Evolutionary conservation across 2,329 filamentous ascomycete genomes (phyloP).

Genomic region (Penicillium sp.): DNA sequence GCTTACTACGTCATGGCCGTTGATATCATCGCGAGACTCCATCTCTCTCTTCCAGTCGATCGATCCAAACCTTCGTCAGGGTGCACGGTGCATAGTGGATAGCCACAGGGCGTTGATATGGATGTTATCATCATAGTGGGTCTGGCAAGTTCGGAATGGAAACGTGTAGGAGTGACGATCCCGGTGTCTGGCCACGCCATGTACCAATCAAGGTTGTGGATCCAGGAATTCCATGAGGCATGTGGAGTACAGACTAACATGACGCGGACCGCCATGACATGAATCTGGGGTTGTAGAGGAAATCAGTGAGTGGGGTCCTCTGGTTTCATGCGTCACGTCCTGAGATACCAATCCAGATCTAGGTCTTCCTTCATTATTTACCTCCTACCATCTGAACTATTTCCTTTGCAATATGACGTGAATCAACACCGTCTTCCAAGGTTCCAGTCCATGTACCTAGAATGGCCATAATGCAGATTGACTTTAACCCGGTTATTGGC

Average conservation of each 20-base stretch:
- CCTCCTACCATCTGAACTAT: neutral
- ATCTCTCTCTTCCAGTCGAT: slow-evolving; percentile 9
- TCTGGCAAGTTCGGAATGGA: slow-evolving; percentile 5
- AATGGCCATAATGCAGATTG: neutral
- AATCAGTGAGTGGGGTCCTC: too few species aligned
- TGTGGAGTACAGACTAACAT: slow-evolving; percentile 14
- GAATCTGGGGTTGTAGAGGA: neutral
- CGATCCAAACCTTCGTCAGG: slow-evolving; percentile 12
- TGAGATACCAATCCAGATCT: neutral
- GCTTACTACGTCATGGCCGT: slow-evolving; percentile 22
- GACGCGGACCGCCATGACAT: slow-evolving; percentile 1
- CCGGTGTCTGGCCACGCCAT: neutral
- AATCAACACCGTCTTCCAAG: neutral
- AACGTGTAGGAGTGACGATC: slow-evolving; percentile 8
- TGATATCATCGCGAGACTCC: slow-evolving; percentile 21
- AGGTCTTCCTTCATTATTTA: neutral
- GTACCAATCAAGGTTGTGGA: slow-evolving; percentile 3
- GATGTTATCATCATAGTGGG: slow-evolving; percentile 19
- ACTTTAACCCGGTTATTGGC: slow-evolving; percentile 11
- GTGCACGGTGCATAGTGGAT: slow-evolving; percentile 16
- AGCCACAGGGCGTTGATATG: slow-evolving; percentile 10
- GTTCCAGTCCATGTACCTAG: neutral
- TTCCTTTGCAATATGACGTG: neutral
- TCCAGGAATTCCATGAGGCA: slow-evolving; percentile 5
- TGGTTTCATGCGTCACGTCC: neutral